These are phyloP conservation scores for Berkeleyomyces basicola DNA, from an alignment of 2,329 filamentous ascomycete genomes.

Conservation along the genomic window DNA sequence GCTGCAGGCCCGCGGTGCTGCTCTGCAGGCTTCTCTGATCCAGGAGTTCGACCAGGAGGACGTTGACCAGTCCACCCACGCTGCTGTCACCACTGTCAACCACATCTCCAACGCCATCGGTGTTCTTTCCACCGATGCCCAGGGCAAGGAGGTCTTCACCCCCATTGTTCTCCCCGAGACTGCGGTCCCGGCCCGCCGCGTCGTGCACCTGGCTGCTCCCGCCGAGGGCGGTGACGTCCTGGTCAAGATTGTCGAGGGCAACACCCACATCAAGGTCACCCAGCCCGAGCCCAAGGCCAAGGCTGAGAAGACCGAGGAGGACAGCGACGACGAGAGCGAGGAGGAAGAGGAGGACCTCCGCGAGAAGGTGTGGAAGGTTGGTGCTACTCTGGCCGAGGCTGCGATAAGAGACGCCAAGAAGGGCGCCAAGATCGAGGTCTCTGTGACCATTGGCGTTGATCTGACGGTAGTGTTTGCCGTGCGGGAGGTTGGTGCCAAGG, in stretches of 20 bases:
- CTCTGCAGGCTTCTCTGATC: conserved; percentile 87
- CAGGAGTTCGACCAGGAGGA: conserved; percentile 87
- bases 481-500: conserved; percentile 75
- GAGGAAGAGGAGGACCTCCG: conserved; percentile 78
- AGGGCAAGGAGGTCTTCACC: conserved; percentile 54
- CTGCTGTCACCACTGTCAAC: conserved; percentile 83
- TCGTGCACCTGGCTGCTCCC: conserved; percentile 59
- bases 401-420: conserved; percentile 73
- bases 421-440: conserved; percentile 81
- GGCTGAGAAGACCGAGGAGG: conserved; percentile 46
- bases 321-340: conserved; percentile 41
- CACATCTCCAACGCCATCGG: conserved; percentile 82
- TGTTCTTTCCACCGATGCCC: conserved; percentile 48
- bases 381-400: conserved; percentile 67
- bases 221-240: conserved; percentile 76
- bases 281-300: conserved; percentile 69
- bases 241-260: conserved; percentile 74
- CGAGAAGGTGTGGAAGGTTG: conserved; percentile 85
- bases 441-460: conserved; percentile 72
- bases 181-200: conserved; percentile 73
- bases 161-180: conserved; percentile 75
- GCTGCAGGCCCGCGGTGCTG: conserved; percentile 73
- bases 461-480: conserved; percentile 64
- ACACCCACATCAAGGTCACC: conserved; percentile 81
- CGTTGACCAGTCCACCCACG: conserved; percentile 90